These are phyloP conservation scores for Arthrobotrys entomopaga DNA, from an alignment of 2,329 filamentous ascomycete genomes.

Conservation along the genomic window DNA sequence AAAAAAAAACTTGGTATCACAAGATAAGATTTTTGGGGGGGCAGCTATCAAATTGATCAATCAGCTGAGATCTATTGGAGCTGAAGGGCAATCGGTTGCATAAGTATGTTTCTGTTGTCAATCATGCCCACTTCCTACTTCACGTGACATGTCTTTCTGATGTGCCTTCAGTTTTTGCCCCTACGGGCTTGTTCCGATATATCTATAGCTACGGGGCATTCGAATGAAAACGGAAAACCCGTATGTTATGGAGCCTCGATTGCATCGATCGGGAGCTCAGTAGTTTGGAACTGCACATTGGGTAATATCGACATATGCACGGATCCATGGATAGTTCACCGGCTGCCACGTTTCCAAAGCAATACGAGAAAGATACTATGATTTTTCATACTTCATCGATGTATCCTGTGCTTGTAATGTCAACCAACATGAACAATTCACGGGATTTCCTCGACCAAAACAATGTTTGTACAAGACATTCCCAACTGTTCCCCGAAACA, in stretches of 20 bases:
- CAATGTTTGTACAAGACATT: no score
- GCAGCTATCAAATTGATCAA: constrained; percentile 13
- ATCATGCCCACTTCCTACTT: neutral
- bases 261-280: constrained; percentile 23
- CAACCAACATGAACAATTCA: neutral
- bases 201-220: neutral
- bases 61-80: constrained; percentile 26
- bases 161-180: neutral
- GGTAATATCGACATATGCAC: constrained; percentile 10
- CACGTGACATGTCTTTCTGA: constrained; percentile 24
- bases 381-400: neutral
- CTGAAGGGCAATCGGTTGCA: constrained; percentile 7
- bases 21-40: constrained; percentile 10
- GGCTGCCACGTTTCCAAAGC: constrained; percentile 26
- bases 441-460: neutral
- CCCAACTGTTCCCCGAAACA: no score
- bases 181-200: constrained; percentile 25
- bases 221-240: neutral
- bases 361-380: neutral
- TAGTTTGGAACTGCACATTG: constrained; percentile 23
- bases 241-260: constrained; percentile 7
- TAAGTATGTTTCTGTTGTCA: constrained; percentile 12
- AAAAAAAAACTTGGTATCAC: constrained; percentile 13
- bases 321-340: constrained; percentile 14
- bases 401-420: neutral